Evolutionary conservation across 768 basidiomycete species (phyloP), one percentile per base, ranked within the genome.

Genomic region (Heimioporus sp.): DNA sequence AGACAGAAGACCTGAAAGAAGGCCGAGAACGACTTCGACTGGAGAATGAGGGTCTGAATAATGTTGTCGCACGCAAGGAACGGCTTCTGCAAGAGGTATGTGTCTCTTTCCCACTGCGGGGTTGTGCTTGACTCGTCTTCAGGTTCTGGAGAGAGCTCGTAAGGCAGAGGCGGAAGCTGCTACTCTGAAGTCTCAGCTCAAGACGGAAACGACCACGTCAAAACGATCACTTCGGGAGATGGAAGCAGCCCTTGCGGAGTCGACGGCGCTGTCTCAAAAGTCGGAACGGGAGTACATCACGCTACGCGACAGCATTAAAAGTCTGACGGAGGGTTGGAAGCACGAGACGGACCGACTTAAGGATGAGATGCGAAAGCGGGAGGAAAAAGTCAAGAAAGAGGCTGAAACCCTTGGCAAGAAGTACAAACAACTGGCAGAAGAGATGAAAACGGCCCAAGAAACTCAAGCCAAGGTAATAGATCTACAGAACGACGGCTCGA

Each of bases 1-100:
- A 90, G 69, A 87, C 86, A 21, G 92, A 94, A 66, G 92, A 95
- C 67, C 66, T 93, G 65, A 93, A 92, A 66, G 92, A 94, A 66
- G 86, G 82, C 3, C 77, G 91, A 56, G 92, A 95, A 67, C 75
- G 92, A 43, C 69, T 93, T 56, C 70, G 90, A 51, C 64, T 91
- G 45, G 92, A 95, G 71, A 94, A 92, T 60, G 92, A 94, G 64
- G 87, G 87, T 3, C 67, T 94, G 58, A 92, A 92, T 61, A 90
- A 91, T 55, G 91, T 93, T 16, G 87, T 95, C 20, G 82, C 90
- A 28, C 76, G 92, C 53, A 94, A 94, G 66, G 92, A 95, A 71
- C 77, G 92, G 56, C 60, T 93, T 49, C 69, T 92, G 55, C 92
- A 94, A 70, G 92, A 95, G 76, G 88, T 89, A 56, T 51, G 74